phyloP scores from a whole-genome alignment of 768 basidiomycete species.

The Mycena floridula region DNA sequence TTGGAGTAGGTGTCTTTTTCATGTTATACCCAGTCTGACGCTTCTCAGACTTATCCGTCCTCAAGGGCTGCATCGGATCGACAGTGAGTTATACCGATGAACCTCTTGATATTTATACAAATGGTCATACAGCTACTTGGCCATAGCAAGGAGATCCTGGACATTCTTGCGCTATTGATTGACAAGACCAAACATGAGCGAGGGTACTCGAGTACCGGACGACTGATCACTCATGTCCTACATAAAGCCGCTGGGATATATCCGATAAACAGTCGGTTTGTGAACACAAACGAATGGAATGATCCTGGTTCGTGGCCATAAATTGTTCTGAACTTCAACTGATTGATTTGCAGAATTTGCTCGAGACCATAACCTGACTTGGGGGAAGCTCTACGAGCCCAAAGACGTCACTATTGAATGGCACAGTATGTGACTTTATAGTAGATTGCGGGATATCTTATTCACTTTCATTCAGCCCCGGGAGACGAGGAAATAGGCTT shows the following conservation, averaged over 20 bases:
- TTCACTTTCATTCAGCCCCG: conserved; percentile 38
- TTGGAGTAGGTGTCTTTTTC: conserved; percentile 62
- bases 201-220: conserved; percentile 76
- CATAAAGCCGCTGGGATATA: conserved; percentile 73
- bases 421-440: conserved; percentile 53
- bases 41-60: conserved; percentile 85
- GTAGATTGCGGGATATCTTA: neutral
- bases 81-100: no score
- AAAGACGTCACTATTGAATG: conserved; percentile 82
- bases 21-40: conserved; percentile 51
- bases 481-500: conserved; percentile 69
- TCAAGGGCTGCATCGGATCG: no score
- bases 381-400: conserved; percentile 77
- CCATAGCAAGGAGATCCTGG: conserved; percentile 59
- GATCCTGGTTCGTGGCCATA: conserved; percentile 49
- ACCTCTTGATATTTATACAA: no score
- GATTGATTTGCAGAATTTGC: conserved; percentile 45
- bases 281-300: conserved; percentile 79
- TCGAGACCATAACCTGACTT: conserved; percentile 54
- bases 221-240: conserved; percentile 69
- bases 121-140: conserved; percentile 48
- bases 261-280: conserved; percentile 70
- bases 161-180: conserved; percentile 56
- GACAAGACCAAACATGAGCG: conserved; percentile 85
- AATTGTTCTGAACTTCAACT: conserved; percentile 8